Conservation (phyloP, 2,329 filamentous ascomycete genomes). For the Talaromyces marneffei region DNA sequence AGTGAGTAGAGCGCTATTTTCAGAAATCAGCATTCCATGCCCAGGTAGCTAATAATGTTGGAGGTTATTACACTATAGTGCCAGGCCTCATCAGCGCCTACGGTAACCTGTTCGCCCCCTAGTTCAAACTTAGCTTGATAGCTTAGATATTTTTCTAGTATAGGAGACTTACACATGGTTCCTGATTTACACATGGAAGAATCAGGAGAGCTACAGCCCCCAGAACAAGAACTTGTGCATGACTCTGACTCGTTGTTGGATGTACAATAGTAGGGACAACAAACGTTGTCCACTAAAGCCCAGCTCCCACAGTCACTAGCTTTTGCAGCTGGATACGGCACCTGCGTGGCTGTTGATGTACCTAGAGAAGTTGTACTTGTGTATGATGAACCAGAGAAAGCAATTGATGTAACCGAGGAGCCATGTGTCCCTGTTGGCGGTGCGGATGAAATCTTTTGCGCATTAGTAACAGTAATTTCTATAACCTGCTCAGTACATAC, state of each 20-base stretch:
- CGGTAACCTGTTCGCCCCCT: conserved; percentile 6
- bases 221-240: conserved; percentile 3
- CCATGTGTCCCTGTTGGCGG: neutral
- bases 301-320: conserved; percentile 6
- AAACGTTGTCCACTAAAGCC: conserved; percentile 10
- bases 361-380: neutral
- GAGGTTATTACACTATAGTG: conserved; percentile 5
- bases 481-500: neutral
- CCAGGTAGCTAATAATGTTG: neutral
- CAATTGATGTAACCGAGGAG: neutral
- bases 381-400: neutral
- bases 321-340: conserved; percentile 6
- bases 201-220: conserved; percentile 3
- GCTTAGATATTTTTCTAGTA: neutral
- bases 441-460: neutral
- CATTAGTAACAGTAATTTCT: neutral
- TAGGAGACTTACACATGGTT: conserved; percentile 4
- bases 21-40: neutral
- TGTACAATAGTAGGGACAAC: conserved; percentile 9
- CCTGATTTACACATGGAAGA: conserved; percentile 11
- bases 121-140: neutral
- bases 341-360: neutral
- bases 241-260: conserved; percentile 11
- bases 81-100: conserved; percentile 2
- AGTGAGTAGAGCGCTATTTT: conserved; percentile 7